Evolutionary conservation across 768 basidiomycete genomes (phyloP).

Genomic region (Termitomyces eurrhizus): DNA sequence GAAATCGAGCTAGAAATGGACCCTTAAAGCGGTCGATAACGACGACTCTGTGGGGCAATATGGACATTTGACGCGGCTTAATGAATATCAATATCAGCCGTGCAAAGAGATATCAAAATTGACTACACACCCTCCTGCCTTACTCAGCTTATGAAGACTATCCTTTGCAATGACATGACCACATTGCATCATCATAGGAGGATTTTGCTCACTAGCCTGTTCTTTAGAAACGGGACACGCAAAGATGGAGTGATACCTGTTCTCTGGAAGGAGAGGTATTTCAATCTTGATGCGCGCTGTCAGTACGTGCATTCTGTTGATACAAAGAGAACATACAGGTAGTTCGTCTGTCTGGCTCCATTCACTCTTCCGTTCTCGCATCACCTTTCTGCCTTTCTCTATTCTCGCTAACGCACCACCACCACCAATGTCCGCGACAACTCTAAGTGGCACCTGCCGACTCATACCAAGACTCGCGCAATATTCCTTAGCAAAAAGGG

Average conservation of each 20-base stretch:
- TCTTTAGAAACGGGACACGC: slow-evolving; percentile 98
- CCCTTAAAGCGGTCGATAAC: slow-evolving; percentile 49
- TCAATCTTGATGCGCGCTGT: slow-evolving; percentile 63
- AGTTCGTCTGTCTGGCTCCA: slow-evolving; percentile 89
- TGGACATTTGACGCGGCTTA: slow-evolving; percentile 91
- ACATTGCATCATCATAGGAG: slow-evolving; percentile 96
- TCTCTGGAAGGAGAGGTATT: slow-evolving; percentile 80
- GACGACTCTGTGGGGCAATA: slow-evolving; percentile 88
- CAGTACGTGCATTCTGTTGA: not conserved
- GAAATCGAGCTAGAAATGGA: slow-evolving; percentile 64
- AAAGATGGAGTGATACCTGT: slow-evolving; percentile 95
- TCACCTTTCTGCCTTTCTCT: slow-evolving; percentile 90
- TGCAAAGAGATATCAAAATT: not conserved
- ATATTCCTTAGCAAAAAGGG: slow-evolving; percentile 85
- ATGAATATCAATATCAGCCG: slow-evolving; percentile 9
- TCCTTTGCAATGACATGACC: slow-evolving; percentile 96
- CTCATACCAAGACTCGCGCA: slow-evolving; percentile 87
- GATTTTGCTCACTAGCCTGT: slow-evolving; percentile 88
- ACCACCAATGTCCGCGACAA: slow-evolving; percentile 90
- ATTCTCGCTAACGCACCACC: slow-evolving; percentile 89
- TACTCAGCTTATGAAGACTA: slow-evolving; percentile 85
- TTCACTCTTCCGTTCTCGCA: slow-evolving; percentile 90
- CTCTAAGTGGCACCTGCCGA: slow-evolving; percentile 79
- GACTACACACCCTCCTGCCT: slow-evolving; percentile 60
- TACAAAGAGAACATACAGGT: slow-evolving; percentile 50